Evolutionary conservation across 2,329 filamentous ascomycete species (phyloP), one percentile per base, ranked within the genome.

Genomic region (Emergomyces orientalis): DNA sequence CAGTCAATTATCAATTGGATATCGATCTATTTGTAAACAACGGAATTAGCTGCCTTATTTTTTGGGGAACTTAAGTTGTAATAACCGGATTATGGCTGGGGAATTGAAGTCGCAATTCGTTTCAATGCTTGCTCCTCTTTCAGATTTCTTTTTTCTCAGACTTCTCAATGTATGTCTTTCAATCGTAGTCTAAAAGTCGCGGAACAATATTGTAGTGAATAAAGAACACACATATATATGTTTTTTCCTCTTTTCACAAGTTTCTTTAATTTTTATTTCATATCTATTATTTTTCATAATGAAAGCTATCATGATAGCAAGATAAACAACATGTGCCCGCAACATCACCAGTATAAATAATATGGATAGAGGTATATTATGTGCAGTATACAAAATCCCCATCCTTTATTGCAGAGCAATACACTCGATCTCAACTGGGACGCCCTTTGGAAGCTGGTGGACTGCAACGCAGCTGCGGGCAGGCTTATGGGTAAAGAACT

Each of bases 401-500:
- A 41, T 39, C n/a, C 4, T 67, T 67, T 73, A 79, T 69, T 78
- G 74, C 63, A 85, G 76, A 65, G 84, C 84, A 76, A 86, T 84
- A 69, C 80, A 83, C 78, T 87, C 84, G 70, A 87, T 84, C 80
- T 87, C 85, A 45, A 87, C 84, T 1, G 82, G 83, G 60, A 86
- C 84, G 43, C 81, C 81, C 78, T 86, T 86, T 30, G 84, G 84
- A 73, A 87, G 77, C 76, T 85, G 79, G 72, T 82, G 80, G 63
- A 86, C 84, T 3, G 84, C 84, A 59, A 87, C 83, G 73, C 84
- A 87, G 75, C 82, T 84, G 60, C 84, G 76, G 25, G 84, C 83
- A 22, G 84, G 84, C 79, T 85, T 86, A 72, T 86, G 83, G 32
- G 72, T 69, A 77, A 90, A 91, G 79, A 86, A 88, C 74, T 87